Evolutionary conservation across 2,329 filamentous ascomycete genomes (phyloP), one percentile per base, ranked within the genome.

Genomic region (Hirsutella thompsonii): DNA sequence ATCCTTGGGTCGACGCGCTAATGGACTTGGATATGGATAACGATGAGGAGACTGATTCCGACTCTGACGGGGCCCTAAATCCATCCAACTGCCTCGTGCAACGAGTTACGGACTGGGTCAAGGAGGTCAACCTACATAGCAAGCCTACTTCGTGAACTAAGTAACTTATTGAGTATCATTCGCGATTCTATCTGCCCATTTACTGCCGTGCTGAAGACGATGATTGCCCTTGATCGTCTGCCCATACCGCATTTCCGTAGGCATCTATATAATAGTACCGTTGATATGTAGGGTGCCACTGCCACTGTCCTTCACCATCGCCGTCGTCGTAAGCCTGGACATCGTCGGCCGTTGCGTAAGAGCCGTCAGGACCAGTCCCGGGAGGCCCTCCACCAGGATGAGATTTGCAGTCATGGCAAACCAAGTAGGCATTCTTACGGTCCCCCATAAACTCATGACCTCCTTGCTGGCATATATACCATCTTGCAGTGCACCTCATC

Each of bases 1-100:
- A 42, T 21, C 41, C 32, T 23, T 37, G 37, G 41, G 37, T 39
- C 29, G 41, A 42, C 23, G 41, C 32, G 37, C 41, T 42, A 29
- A n/a, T 16, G 11, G 41, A 39, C 41, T 20, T 39, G 20, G 32
- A 39, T n/a, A 36, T 39, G 18, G 41, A 39, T 21, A 29, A 29
- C 38, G 35, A 39, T 9, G 13, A 42, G 9, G 38, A 20, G 10
- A 39, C 30, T 9, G 21, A 39, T 18, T 39, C 41, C 11, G 20
- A 32, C 37, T 42, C 37, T 36, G 5, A 11, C 36, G 16, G 20
- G 19, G 35, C 20, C 10, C 20, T 23, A 37, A 37, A 5, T 23
- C 20, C 8, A 10, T 37, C 35, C 8, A 14, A 37, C 19, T 23
- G 8, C 18, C 35, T 37, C 20, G 2, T 14, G 6, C 10, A 14